These are phyloP conservation scores for Diaporthe sp. DNA, from an alignment of 2,329 filamentous ascomycete species.

Conservation along the genomic window DNA sequence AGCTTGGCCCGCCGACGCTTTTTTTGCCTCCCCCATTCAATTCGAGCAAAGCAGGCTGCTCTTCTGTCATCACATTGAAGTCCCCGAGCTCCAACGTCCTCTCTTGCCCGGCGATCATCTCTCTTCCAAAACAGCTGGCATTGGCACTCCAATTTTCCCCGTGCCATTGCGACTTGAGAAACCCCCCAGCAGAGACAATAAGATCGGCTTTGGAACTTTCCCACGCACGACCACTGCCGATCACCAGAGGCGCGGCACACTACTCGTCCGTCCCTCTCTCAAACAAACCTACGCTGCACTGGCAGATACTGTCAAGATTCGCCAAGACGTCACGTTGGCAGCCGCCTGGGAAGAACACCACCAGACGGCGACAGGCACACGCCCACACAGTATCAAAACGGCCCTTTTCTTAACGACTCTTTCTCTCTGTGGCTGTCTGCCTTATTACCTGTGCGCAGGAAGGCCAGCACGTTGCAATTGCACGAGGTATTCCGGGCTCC, in stretches of 20 bases:
- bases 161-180: conserved; percentile 27
- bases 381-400: conserved; percentile 10
- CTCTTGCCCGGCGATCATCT: conserved; percentile 10
- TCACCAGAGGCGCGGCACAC: conserved; percentile 22
- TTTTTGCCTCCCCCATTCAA: background rate
- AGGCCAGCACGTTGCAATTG: background rate
- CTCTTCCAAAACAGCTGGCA: conserved; percentile 8
- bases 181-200: conserved; percentile 3
- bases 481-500: conserved; percentile 3
- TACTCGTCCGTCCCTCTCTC: conserved; percentile 27
- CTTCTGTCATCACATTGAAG: conserved; percentile 12
- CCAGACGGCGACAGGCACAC: background rate
- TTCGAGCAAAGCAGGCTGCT: conserved; percentile 20
- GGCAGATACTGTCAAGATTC: conserved; percentile 23
- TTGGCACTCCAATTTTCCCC: conserved; percentile 29
- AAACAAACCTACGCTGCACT: conserved; percentile 22
- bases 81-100: background rate
- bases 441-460: background rate
- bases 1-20: conserved; percentile 35
- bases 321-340: conserved; percentile 26
- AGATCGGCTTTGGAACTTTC: conserved; percentile 35
- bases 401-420: background rate
- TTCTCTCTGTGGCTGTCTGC: background rate
- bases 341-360: conserved; percentile 4
- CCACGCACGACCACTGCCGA: conserved; percentile 35